A percentile compares a stretch with the other conserved stretches of the same genome.
Conservation (phyloP, 805 yeast species). For the Kazachstania africana region DNA sequence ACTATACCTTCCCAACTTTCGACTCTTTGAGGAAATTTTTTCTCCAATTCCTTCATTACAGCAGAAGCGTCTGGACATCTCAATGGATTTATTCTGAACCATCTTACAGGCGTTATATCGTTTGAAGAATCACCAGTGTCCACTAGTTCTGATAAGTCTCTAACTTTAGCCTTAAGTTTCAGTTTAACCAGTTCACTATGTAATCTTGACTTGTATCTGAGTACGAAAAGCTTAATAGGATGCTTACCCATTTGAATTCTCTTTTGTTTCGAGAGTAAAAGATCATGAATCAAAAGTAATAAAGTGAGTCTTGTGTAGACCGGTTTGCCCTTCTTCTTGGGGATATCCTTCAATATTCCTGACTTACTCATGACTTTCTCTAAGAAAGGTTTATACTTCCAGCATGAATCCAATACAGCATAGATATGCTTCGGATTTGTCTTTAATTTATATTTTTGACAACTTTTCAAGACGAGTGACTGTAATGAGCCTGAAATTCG, state of each 20-base stretch:
- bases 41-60: constrained; percentile 15
- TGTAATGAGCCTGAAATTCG: constrained; percentile 41
- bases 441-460: constrained; percentile 36
- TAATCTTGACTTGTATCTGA: constrained; percentile 69
- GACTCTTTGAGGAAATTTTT: constrained; percentile 35
- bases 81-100: constrained; percentile 68
- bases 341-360: constrained; percentile 40
- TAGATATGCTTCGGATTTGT: constrained; percentile 74
- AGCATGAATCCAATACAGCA: constrained; percentile 72
- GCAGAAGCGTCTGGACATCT: constrained; percentile 29
- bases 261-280: constrained; percentile 61
- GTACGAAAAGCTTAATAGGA: constrained; percentile 69
- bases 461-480: constrained; percentile 38
- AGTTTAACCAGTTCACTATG: constrained; percentile 72
- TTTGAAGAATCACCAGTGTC: constrained; percentile 34
- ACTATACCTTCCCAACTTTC: constrained; percentile 31
- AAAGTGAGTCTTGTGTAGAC: constrained; percentile 29
- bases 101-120: constrained; percentile 62
- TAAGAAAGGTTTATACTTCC: constrained; percentile 58
- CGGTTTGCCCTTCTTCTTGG: constrained; percentile 37
- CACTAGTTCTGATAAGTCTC: constrained; percentile 39
- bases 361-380: constrained; percentile 53
- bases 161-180: constrained; percentile 61
- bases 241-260: constrained; percentile 84
- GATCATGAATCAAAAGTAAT: constrained; percentile 66